phyloP scores from a whole-genome alignment of 1,284 basidiomycete species.

The Cerioporus squamosus region DNA sequence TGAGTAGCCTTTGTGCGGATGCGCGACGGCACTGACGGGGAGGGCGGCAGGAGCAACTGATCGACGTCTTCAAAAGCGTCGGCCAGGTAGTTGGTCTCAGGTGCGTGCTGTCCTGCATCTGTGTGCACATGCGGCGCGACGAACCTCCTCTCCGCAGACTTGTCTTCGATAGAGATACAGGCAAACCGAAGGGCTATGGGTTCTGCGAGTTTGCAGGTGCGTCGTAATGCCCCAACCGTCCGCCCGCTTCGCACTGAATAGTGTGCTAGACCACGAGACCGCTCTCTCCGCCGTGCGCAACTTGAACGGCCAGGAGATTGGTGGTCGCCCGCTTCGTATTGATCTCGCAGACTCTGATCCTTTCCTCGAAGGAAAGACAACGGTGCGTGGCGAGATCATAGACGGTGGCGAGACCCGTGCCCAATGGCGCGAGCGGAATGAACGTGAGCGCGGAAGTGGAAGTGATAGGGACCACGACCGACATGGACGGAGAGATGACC shows the following conservation, averaged over 20 bases:
- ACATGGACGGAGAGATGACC: slow-evolving; percentile 39
- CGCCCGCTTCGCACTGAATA: background rate
- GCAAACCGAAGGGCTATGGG: slow-evolving; percentile 96
- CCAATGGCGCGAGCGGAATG: slow-evolving; percentile 55
- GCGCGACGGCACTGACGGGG: background rate
- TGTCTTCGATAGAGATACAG: slow-evolving; percentile 95
- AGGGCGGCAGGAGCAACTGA: slow-evolving; percentile 66
- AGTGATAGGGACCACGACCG: slow-evolving; percentile 31
- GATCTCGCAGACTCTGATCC: slow-evolving; percentile 63
- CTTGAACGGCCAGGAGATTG: slow-evolving; percentile 72
- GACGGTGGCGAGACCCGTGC: slow-evolving; percentile 61
- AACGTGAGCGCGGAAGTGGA: slow-evolving; percentile 32
- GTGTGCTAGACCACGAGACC: slow-evolving; percentile 84
- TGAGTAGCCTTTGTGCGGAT: slow-evolving; percentile 29
- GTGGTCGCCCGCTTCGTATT: slow-evolving; percentile 73
- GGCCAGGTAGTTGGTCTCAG: slow-evolving; percentile 89
- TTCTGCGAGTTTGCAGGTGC: slow-evolving; percentile 96
- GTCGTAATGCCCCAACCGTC: slow-evolving; percentile 36
- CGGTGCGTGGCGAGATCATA: slow-evolving; percentile 64
- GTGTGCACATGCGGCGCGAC: slow-evolving; percentile 35
- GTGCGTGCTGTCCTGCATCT: slow-evolving; percentile 43
- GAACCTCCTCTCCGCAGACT: slow-evolving; percentile 47
- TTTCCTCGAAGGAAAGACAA: slow-evolving; percentile 54
- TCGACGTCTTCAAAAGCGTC: slow-evolving; percentile 85
- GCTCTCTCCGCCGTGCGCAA: slow-evolving; percentile 80